phyloP scores from a whole-genome alignment of 257 asterid species.

The Gardenia jasminoides region DNA sequence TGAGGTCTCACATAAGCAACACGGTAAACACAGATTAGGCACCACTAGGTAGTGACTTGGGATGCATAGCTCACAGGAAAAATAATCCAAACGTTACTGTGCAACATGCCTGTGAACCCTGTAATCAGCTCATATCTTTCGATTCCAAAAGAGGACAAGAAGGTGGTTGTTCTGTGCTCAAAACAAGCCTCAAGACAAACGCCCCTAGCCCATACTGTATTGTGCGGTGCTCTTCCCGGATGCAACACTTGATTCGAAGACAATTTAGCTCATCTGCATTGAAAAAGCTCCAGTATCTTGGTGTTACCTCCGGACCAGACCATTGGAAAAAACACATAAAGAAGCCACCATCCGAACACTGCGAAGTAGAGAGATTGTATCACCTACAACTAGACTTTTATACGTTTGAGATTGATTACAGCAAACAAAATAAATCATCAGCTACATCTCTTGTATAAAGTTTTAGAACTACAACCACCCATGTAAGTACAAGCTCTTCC shows the following conservation, averaged over 20 bases:
- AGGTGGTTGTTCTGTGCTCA: too few relatives aligned
- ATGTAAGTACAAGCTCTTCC: background rate
- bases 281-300: too few relatives aligned
- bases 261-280: background rate
- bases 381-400: too few relatives aligned
- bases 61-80: too few relatives aligned
- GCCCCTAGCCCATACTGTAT: background rate
- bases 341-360: background rate
- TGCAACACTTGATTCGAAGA: background rate
- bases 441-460: background rate
- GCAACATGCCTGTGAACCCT: too few relatives aligned
- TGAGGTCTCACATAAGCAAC: too few relatives aligned
- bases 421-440: slow-evolving; percentile 6
- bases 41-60: too few relatives aligned
- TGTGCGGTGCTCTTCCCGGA: background rate
- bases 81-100: too few relatives aligned
- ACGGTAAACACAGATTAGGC: too few relatives aligned
- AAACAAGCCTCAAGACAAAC: background rate
- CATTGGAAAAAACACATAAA: background rate
- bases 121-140: too few relatives aligned
- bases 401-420: background rate
- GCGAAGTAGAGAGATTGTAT: background rate
- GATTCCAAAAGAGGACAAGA: too few relatives aligned
- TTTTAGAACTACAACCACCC: background rate
- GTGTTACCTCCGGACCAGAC: background rate